phyloP scores from a whole-genome alignment of 2,329 filamentous ascomycete species.

The Alternaria ethzedia region DNA sequence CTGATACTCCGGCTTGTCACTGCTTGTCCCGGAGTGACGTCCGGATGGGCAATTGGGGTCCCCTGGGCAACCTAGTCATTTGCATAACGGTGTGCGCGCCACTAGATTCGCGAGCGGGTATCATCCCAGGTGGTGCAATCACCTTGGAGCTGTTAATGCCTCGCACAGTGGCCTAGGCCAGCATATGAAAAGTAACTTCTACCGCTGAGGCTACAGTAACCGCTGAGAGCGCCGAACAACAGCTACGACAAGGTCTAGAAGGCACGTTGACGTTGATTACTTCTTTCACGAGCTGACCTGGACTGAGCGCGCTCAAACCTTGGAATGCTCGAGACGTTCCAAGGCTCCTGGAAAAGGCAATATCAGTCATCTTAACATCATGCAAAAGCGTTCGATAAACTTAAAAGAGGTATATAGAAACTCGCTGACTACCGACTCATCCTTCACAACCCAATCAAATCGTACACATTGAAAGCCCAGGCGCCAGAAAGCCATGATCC shows the following conservation, averaged over 20 bases:
- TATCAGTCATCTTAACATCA: background rate
- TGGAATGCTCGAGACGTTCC: background rate
- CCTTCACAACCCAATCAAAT: slow-evolving; percentile 12
- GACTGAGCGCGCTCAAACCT: background rate
- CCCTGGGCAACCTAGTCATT: background rate
- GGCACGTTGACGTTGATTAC: background rate
- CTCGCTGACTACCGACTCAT: slow-evolving; percentile 11
- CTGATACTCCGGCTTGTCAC: background rate
- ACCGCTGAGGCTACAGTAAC: background rate
- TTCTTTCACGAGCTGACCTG: background rate
- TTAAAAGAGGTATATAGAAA: slow-evolving; percentile 10
- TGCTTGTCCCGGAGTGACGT: background rate
- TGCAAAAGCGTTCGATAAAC: background rate
- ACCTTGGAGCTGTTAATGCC: background rate
- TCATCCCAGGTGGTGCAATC: background rate
- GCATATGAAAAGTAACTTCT: background rate
- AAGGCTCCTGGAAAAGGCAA: background rate
- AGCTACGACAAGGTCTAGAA: background rate
- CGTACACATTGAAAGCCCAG: slow-evolving; percentile 11
- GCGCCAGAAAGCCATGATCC: slow-evolving; percentile 6
- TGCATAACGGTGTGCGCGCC: background rate
- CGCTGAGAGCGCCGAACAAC: slow-evolving; percentile 1
- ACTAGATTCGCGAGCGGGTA: slow-evolving; percentile 3
- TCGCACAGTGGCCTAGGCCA: background rate
- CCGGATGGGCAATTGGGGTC: background rate